Base-by-base conservation (phyloP, 495 filamentous ascomycete genomes). In the Aspergillus leporis region DNA sequence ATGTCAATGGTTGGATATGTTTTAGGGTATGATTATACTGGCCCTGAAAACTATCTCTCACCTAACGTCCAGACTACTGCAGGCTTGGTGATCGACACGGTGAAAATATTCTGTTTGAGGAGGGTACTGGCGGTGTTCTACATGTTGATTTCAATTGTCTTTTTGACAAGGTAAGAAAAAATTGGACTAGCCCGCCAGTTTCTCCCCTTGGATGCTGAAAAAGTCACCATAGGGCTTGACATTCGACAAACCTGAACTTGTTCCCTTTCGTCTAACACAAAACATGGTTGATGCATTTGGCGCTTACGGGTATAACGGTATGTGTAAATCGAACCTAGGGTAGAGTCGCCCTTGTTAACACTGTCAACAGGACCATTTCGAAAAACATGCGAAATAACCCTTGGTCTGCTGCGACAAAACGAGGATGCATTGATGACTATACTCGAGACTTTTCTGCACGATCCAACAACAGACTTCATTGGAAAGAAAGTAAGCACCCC, bases 81-180 rank as follows among this genome's bases (percentile, higher is more conserved):
- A 84, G 82, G 16, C 83, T 99, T 4, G 94, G 94, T 38, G 94
- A 99, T 69, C 91, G 94, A n/a, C 94, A 99, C 72, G 93, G 93
- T 55, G 94, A 98, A 74, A 99, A 99, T 71, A 90, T 99, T 51
- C 83, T 97, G 34, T 90, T 98, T 50, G 92, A 98, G 71, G 91
- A 97, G 81, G 87, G 88, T 36, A 95, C 92, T 60, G 94, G 95
- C 47, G 95, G 96, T 55, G 86, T 95, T 23, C 86, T 98, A 66
- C 94, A 99, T 74, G 94, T 99, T 51, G 94, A 99, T 75, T 99
- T 99, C 82, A 99, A 99, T 75, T 99, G 94, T 74, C 88, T 99
- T 21, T 99, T 99, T 72, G 95, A 99, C 79, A 99, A 98, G 77
- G 76, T 78, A 61, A 46, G 59, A 31, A 34, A 30, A 31, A 34